A percentile compares a stretch with the other conserved stretches of the same genome.
Conservation (phyloP, 139 green algal species). For the Monoraphidium neglectum region DNA sequence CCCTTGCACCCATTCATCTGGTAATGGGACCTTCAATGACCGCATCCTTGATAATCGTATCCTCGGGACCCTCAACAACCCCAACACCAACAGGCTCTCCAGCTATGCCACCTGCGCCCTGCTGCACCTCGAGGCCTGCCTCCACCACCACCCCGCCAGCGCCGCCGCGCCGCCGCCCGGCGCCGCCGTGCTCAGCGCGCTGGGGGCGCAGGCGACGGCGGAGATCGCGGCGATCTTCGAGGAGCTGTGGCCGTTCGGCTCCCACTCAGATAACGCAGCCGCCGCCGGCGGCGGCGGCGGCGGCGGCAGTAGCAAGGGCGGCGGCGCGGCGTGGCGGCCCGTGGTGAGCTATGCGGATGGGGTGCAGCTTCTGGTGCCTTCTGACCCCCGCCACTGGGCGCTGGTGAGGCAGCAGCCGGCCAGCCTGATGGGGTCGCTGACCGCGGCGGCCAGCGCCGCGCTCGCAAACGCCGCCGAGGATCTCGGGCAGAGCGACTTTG, state of each 20-base stretch:
- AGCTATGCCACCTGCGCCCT: constrained; percentile 63
- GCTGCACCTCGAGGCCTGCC: constrained; percentile 58
- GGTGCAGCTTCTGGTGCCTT: constrained; percentile 74
- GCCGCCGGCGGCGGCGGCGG: constrained; percentile 17
- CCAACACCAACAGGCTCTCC: constrained; percentile 44
- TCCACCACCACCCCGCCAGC: not conserved
- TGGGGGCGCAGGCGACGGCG: constrained; percentile 6
- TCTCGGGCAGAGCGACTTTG: constrained; percentile 16
- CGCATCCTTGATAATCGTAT: too few species aligned
- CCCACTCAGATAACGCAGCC: not conserved
- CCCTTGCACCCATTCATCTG: too few species aligned
- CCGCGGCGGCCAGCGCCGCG: constrained; percentile 10
- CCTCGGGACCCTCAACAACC: not conserved
- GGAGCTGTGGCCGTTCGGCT: constrained; percentile 16
- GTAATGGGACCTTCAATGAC: too few species aligned
- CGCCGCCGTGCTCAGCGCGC: too few species aligned
- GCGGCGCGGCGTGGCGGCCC: constrained; percentile 14
- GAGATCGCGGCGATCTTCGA: constrained; percentile 7
- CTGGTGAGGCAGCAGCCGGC: constrained; percentile 31
- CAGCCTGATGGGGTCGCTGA: constrained; percentile 7
- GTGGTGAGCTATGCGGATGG: constrained; percentile 58
- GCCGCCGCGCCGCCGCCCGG: too few species aligned
- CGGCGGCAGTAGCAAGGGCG: not conserved
- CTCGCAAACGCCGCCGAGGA: not conserved
- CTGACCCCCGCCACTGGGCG: constrained; percentile 61